Percentiles rank a stretch among this genome's conserved stretches.
Evolutionary conservation across 495 filamentous ascomycete genomes (phyloP).

Genomic region (Schizothecium vesticola): DNA sequence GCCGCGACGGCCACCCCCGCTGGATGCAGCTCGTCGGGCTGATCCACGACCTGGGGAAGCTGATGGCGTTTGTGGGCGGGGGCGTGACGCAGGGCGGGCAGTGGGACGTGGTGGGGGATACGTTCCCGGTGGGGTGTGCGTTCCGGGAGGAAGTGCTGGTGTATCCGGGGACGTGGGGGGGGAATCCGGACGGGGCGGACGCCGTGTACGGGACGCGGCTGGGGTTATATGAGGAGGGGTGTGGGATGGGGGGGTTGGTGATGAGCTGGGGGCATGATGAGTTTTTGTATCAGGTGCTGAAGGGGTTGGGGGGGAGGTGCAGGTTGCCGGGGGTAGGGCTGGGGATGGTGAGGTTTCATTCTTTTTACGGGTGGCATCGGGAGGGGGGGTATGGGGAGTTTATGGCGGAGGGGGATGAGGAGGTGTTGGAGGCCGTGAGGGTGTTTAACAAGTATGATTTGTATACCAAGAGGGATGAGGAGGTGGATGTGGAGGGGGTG

Average conservation of each 20-base stretch:
- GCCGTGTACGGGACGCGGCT: constrained; percentile 62
- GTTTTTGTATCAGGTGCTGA: constrained; percentile 79
- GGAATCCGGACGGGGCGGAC: constrained; percentile 64
- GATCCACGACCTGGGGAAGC: constrained; percentile 87
- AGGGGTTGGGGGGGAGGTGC: constrained; percentile 74
- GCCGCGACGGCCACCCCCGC: constrained; percentile 79
- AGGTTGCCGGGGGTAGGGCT: constrained; percentile 72
- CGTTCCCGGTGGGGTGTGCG: constrained; percentile 82
- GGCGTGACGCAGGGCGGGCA: constrained; percentile 57
- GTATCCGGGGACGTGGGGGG: constrained; percentile 66
- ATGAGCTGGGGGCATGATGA: constrained; percentile 91
- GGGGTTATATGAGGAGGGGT: constrained; percentile 73
- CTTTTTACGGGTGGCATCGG: constrained; percentile 86
- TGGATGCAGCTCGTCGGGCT: constrained; percentile 90
- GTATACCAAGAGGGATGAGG: constrained; percentile 84
- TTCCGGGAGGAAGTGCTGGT: constrained; percentile 68
- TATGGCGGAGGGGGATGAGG: constrained; percentile 75
- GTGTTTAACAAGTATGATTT: constrained; percentile 90
- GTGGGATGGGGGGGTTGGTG: constrained; percentile 79
- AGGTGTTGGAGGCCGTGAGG: constrained; percentile 71
- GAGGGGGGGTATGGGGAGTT: constrained; percentile 71
- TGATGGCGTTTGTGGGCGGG: constrained; percentile 72
- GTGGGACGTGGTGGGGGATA: constrained; percentile 91
- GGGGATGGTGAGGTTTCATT: constrained; percentile 87
- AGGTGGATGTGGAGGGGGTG: constrained; percentile 66